Conservation (phyloP, 805 yeast genomes). For the Clavispora asparagi region DNA sequence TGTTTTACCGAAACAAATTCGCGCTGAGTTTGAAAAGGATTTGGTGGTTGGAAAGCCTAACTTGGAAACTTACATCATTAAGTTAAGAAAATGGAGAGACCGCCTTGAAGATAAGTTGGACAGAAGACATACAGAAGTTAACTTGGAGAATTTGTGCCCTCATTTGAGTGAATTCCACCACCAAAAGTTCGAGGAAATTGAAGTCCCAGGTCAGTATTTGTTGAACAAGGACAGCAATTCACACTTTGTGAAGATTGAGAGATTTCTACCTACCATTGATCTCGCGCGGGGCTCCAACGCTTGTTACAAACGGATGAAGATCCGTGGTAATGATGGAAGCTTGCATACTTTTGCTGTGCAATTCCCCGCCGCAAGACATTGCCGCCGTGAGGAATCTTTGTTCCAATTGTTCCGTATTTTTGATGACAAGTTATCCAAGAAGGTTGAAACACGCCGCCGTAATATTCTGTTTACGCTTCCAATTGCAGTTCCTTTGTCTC, state of each 20-base stretch:
- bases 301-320: constrained; percentile 81
- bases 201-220: constrained; percentile 94
- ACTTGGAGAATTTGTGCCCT: constrained; percentile 87
- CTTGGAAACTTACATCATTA: constrained; percentile 77
- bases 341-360: constrained; percentile 92
- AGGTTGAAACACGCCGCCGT: constrained; percentile 85
- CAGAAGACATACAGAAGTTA: constrained; percentile 71
- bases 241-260: constrained; percentile 90
- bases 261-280: constrained; percentile 86
- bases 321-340: constrained; percentile 92
- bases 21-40: constrained; percentile 88
- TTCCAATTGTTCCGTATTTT: constrained; percentile 88
- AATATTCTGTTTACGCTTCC: constrained; percentile 83
- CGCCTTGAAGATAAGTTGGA: constrained; percentile 89
- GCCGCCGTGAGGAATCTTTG: constrained; percentile 92
- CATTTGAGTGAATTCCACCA: constrained; percentile 96
- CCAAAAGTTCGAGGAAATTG: constrained; percentile 96
- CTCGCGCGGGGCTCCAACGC: constrained; percentile 85
- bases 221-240: constrained; percentile 80
- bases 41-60: constrained; percentile 84
- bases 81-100: constrained; percentile 88
- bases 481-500: constrained; percentile 87
- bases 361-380: constrained; percentile 95
- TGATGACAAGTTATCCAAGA: constrained; percentile 71
- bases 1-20: constrained; percentile 80